phyloP scores from a whole-genome alignment of 129 eudicot species.

The Helianthus tuberosus region DNA sequence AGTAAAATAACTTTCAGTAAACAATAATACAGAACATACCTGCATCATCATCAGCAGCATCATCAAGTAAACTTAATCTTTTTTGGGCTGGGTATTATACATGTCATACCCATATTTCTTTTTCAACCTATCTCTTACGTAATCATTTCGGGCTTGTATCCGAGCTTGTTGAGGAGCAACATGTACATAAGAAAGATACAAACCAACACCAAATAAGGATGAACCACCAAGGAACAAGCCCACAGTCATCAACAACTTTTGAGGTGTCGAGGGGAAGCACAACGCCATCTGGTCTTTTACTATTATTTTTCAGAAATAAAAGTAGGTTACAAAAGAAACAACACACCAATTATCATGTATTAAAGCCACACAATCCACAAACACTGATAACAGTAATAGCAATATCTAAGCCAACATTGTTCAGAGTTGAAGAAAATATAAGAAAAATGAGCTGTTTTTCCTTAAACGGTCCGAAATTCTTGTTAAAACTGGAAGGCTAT shows the following conservation, averaged over 20 bases:
- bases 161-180: constrained; percentile 95
- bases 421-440: neutral
- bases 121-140: constrained; percentile 55
- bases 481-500: neutral
- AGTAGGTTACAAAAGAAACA: constrained; percentile 8
- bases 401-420: neutral
- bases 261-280: constrained; percentile 75
- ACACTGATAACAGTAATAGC: neutral
- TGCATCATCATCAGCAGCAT: neutral
- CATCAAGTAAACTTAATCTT: constrained; percentile 6
- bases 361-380: neutral
- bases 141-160: constrained; percentile 72
- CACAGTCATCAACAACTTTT: constrained; percentile 54
- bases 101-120: constrained; percentile 74
- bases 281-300: constrained; percentile 49
- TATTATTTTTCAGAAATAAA: too few species aligned
- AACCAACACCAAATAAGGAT: constrained; percentile 61
- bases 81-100: constrained; percentile 13
- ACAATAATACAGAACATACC: constrained; percentile 18
- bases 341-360: neutral
- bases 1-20: neutral
- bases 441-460: neutral
- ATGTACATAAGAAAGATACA: constrained; percentile 69
- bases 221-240: constrained; percentile 62
- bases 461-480: neutral